Conservation (phyloP, 176 grass and related monocot genomes). For the Aegilops tauschii region DNA sequence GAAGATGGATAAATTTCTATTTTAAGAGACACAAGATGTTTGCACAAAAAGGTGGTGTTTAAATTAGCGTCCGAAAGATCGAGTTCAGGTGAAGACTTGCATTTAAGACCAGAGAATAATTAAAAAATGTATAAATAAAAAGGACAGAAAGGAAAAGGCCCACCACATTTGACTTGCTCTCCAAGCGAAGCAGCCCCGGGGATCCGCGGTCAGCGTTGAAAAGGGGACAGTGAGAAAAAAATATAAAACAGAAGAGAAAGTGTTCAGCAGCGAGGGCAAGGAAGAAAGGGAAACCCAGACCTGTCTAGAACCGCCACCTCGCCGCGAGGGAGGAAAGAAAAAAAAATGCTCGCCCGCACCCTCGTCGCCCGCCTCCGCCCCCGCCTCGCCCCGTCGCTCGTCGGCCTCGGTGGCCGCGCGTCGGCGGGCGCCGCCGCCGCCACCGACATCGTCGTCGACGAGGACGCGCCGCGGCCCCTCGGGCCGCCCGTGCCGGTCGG, state of each 20-base stretch:
- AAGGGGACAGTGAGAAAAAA: background rate
- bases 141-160: background rate
- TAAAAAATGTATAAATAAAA: background rate
- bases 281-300: background rate
- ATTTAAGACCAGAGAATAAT: no score
- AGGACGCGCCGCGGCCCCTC: conserved; percentile 27
- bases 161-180: conserved; percentile 1
- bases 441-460: conserved; percentile 28
- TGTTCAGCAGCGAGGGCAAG: background rate
- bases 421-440: background rate
- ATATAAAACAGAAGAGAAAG: background rate
- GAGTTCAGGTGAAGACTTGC: no score
- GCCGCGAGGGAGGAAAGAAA: background rate
- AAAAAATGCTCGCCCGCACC: conserved; percentile 49
- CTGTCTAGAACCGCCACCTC: conserved; percentile 11
- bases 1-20: no score
- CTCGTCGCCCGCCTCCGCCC: conserved; percentile 24
- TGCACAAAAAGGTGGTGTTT: no score
- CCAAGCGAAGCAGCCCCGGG: conserved; percentile 10
- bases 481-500: background rate
- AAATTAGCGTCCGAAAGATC: no score
- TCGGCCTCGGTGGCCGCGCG: background rate
- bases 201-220: background rate
- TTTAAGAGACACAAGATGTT: no score
- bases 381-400: conserved; percentile 11